Evolutionary conservation across 257 asterid genomes (phyloP), one percentile per base, ranked within the genome.

Genomic region (Marsdenia floribunda): DNA sequence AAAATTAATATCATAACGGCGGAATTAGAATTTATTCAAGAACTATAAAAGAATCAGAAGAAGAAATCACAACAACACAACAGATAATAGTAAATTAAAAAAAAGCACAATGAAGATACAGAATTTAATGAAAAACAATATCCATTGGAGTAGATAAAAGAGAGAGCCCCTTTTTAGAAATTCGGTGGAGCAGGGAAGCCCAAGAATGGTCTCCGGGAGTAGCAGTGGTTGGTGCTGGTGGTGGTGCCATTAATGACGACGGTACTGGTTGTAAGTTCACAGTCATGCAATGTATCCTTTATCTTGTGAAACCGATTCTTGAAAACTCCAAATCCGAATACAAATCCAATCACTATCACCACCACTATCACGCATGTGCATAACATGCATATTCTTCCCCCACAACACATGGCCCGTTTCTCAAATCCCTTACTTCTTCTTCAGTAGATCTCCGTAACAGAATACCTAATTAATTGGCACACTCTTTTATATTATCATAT

Each of bases 241-340:
- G 68, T 13, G 67, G 67, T 61, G 3, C 55, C 55, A 15, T 68
- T 68, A 29, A 29, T 29, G 70, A 44, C 24, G 77, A 63, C 50
- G 78, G 80, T 9, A 54, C 58, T 7, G 61, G 73, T 72, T 58
- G 81, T 29, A 29, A 1, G 42, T 1, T 75, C 84, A 7, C 66
- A 61, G 29, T 35, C 75, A 65, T 88, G 88, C 18, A 87, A 4
- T 6, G 84, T 75, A 50, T 87, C 83, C 81, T 85, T 80, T 63
- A 87, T 5, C 85, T 89, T 90, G 74, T 86, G 85, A 78, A 87
- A 87, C 0, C 96, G 91, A 79, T 89, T 76, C 83, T 80, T 76
- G 86, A 86, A 88, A 49, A 90, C 89, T 6, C 96, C 96, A 73
- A 90, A 90, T n/a, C 95, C 96, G 71, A 90, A 89, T 18, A 89